A percentile compares a stretch with the other conserved stretches of the same genome.
These are phyloP conservation scores for Cerrena zonata DNA, from an alignment of 1,284 basidiomycete genomes.

Conservation along the genomic window DNA sequence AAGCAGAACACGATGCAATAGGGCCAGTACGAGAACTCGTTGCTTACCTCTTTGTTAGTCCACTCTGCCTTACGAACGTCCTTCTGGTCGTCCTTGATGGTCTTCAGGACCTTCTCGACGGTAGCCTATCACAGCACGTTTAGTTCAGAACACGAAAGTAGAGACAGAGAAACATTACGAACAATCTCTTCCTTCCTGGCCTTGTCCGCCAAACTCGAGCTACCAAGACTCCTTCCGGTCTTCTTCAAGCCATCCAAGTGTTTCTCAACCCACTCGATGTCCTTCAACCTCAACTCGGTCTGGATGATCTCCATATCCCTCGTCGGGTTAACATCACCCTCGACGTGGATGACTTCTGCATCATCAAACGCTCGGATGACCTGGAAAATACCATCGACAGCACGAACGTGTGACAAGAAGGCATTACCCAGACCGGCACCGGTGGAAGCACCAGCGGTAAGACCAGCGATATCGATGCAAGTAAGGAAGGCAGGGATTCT, in stretches of 20 bases:
- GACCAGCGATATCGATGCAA: slow-evolving; percentile 97
- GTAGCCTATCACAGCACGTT: slow-evolving; percentile 52
- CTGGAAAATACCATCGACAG: slow-evolving; percentile 99
- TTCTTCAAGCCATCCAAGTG: slow-evolving; percentile 77
- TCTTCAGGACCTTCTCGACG: slow-evolving; percentile 81
- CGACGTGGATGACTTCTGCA: slow-evolving; percentile 97
- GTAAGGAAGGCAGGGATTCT: slow-evolving; percentile 93
- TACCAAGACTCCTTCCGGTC: slow-evolving; percentile 65
- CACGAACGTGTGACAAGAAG: slow-evolving; percentile 95
- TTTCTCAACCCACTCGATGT: slow-evolving; percentile 99
- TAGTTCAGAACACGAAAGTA: too few relatives aligned
- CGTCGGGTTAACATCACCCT: slow-evolving; percentile 93
- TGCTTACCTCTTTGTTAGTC: slow-evolving; percentile 92
- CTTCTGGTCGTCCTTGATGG: slow-evolving; percentile 76
- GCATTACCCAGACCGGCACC: slow-evolving; percentile 97
- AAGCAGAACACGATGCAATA: slow-evolving; percentile 3
- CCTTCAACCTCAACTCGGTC: slow-evolving; percentile 89
- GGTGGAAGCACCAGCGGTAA: slow-evolving; percentile 94
- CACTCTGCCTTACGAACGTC: slow-evolving; percentile 94
- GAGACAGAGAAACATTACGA: slow-evolving; percentile 28
- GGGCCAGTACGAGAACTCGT: too few relatives aligned
- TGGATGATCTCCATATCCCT: slow-evolving; percentile 99
- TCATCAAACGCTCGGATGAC: slow-evolving; percentile 98
- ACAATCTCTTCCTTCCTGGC: slow-evolving; percentile 96
- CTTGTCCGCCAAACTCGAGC: slow-evolving; percentile 83